Percentiles rank a stretch among this genome's conserved stretches.
phyloP scores from a whole-genome alignment of 1,139 yeast genomes.

The Magnusiomyces clavatus region DNA sequence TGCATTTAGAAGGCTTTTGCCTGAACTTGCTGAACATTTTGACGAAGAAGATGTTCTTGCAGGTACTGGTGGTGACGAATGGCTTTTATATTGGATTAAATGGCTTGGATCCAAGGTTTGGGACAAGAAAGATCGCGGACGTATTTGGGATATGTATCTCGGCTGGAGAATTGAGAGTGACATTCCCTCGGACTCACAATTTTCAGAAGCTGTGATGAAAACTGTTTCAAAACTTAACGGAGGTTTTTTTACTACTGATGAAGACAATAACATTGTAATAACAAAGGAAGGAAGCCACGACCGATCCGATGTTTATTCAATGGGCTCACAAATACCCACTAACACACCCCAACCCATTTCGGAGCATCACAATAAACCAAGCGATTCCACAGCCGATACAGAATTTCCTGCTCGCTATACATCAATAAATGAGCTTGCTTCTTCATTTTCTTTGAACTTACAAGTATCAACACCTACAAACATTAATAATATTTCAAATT shows the following conservation, averaged over 20 bases:
- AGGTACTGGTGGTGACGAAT: conserved; percentile 61
- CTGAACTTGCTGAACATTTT: conserved; percentile 70
- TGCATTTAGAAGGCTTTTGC: conserved; percentile 54
- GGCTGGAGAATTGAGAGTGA: conserved; percentile 51
- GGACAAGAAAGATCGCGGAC: conserved; percentile 73
- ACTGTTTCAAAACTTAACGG: too few relatives aligned
- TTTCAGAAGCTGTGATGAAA: too few relatives aligned
- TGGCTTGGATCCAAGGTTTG: conserved; percentile 88
- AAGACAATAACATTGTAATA: background rate
- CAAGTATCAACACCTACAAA: background rate
- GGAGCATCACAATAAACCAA: too few relatives aligned
- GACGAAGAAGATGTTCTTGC: conserved; percentile 74
- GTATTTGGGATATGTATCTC: conserved; percentile 79
- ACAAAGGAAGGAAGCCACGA: conserved; percentile 27
- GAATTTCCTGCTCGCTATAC: too few relatives aligned
- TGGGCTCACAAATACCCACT: conserved; percentile 24
- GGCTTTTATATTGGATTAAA: conserved; percentile 94
- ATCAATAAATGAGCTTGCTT: too few relatives aligned
- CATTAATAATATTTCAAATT: background rate
- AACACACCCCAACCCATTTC: background rate
- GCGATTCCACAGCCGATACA: too few relatives aligned
- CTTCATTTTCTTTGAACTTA: too few relatives aligned
- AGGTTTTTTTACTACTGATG: too few relatives aligned
- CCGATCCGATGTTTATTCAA: conserved; percentile 9
- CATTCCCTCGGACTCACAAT: too few relatives aligned